These are phyloP conservation scores for Harringtonia lauricola DNA, from an alignment of 2,329 filamentous ascomycete genomes.

Conservation along the genomic window DNA sequence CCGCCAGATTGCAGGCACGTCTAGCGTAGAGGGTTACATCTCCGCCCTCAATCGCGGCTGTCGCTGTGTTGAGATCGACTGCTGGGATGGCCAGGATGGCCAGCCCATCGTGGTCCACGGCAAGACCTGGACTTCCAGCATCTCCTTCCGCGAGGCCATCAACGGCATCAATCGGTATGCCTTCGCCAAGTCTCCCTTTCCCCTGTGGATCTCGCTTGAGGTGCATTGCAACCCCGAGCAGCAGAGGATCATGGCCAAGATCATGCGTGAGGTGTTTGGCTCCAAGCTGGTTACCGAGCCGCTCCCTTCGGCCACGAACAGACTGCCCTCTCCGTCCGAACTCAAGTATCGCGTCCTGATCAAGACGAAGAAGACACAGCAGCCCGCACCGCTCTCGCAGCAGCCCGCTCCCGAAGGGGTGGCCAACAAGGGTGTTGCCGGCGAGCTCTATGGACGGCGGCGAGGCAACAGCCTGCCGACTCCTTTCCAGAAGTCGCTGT, in stretches of 20 bases:
- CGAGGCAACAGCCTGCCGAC: conserved; percentile 68
- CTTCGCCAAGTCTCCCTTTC: conserved; percentile 77
- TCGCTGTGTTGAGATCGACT: conserved; percentile 93
- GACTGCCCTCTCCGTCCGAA: conserved; percentile 76
- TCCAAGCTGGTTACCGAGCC: conserved; percentile 68
- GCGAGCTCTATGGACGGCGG: conserved; percentile 29
- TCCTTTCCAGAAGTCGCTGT: conserved; percentile 54
- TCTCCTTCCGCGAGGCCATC: conserved; percentile 86
- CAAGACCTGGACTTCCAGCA: conserved; percentile 75
- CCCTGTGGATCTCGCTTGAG: conserved; percentile 88
- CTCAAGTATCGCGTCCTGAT: conserved; percentile 75
- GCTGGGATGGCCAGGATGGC: conserved; percentile 87
- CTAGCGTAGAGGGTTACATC: conserved; percentile 93
- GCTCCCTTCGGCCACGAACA: conserved; percentile 53
- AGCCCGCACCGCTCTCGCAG: conserved; percentile 12
- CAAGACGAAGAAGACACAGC: conserved; percentile 80
- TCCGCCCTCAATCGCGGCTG: conserved; percentile 78
- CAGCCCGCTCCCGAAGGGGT: conserved; percentile 8
- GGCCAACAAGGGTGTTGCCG: conserved; percentile 11
- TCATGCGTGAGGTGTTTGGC: conserved; percentile 77
- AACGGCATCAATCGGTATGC: conserved; percentile 91
- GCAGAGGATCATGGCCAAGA: conserved; percentile 78
- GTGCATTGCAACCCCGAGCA: conserved; percentile 82
- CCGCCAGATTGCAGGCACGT: conserved; percentile 78
- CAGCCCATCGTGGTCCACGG: conserved; percentile 87